Percentiles rank a stretch among this genome's conserved stretches.
Evolutionary conservation across 495 filamentous ascomycete species (phyloP).

Genomic region (Opeltia flavorubescens): DNA sequence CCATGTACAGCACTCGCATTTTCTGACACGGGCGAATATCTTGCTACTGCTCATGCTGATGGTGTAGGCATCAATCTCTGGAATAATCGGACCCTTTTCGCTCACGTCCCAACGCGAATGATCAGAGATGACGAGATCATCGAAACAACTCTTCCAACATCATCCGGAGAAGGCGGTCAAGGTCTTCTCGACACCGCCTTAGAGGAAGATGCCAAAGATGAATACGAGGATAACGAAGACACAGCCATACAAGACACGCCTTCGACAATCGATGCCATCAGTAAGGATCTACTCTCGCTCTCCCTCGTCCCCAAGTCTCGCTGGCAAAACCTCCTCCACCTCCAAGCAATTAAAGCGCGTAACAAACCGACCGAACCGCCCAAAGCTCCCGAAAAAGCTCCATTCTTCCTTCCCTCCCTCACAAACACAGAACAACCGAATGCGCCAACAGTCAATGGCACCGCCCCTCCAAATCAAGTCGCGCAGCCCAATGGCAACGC

Average conservation of each 20-base stretch:
- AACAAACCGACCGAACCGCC: constrained; percentile 90
- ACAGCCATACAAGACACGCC: constrained; percentile 27
- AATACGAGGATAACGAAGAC: constrained; percentile 27
- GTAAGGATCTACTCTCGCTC: constrained; percentile 66
- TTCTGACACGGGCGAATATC: constrained; percentile 77
- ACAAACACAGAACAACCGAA: not conserved
- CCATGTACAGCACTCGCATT: constrained; percentile 75
- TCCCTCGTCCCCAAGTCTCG: constrained; percentile 75
- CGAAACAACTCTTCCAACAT: constrained; percentile 46
- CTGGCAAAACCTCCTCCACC: constrained; percentile 86
- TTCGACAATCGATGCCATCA: constrained; percentile 53
- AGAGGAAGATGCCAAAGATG: constrained; percentile 29
- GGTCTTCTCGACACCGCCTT: constrained; percentile 60
- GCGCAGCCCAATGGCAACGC: constrained; percentile 11
- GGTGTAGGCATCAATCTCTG: constrained; percentile 82
- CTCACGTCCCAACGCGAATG: constrained; percentile 67
- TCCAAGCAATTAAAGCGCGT: constrained; percentile 72
- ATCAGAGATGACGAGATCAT: constrained; percentile 62
- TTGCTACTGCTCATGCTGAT: constrained; percentile 76
- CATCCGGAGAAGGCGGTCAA: constrained; percentile 72
- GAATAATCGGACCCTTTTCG: constrained; percentile 85
- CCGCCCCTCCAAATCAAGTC: not conserved
- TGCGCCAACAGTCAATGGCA: not conserved
- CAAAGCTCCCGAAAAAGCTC: constrained; percentile 84
- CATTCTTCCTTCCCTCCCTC: constrained; percentile 83